Base-by-base conservation (phyloP, 2,329 filamentous ascomycete species). In the Verticillium tricorpus region DNA sequence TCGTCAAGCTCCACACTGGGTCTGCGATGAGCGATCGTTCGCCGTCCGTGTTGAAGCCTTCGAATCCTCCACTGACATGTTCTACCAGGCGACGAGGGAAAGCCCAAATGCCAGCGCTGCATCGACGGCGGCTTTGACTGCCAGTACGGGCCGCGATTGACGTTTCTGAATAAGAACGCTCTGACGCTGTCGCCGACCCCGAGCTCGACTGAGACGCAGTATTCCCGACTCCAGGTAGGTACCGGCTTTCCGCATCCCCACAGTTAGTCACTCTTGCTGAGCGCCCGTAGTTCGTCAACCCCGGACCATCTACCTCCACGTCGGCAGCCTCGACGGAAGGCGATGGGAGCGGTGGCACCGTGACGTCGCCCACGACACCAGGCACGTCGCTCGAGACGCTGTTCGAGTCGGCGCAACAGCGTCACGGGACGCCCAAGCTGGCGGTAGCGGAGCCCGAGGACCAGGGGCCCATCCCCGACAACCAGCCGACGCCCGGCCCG, bases 101-200 rank as follows among this genome's bases (percentile, higher is more conserved):
- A 81, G 65, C 82, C 82, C 4, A 69, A 69, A 2, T 85, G 82
- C 54, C 76, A 75, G 54, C 79, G 81, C 64, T 84, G 82, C 62
- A 68, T 76, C 17, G 72, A 74, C 1, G 78, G 80, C 37, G 75
- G 76, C 9, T 77, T 81, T 34, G 74, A 79, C 52, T 84, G 82
- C 68, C 74, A 76, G 39, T 84, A 83, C 66, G 78, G 78, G 12
- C 74, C 77, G 3, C 72, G 76, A 19, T 70, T 83, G 50, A 80
- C 77, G 0, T 83, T 84, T 65, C 67, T 82, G 2, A 73, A 77
- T 8, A 82, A 82, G 67, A 83, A 83, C 65, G 76, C 76, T 5
- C 74, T 77, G 56, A 81, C 80, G 0, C 71, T 77, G 1, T 67
- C 63, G 25, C 60, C 65, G 11, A 55, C 62, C 50, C 40, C 61